Evolutionary conservation across 2,329 filamentous ascomycete genomes (phyloP).

Genomic region (Fusarium sp.): DNA sequence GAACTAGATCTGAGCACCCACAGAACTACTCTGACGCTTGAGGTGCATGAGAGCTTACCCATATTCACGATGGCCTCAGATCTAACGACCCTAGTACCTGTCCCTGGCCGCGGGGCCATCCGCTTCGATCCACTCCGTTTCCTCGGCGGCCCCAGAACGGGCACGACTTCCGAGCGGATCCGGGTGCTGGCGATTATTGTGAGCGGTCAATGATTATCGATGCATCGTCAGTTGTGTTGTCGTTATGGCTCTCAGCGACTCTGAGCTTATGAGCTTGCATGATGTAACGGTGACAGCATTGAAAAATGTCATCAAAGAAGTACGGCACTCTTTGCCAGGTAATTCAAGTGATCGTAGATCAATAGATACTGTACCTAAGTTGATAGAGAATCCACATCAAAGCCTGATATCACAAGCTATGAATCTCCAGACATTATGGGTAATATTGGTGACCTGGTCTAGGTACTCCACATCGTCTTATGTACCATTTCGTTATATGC

Average conservation of each 20-base stretch:
- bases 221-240: background rate
- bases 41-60: slow-evolving; percentile 21
- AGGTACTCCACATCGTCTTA: background rate
- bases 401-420: background rate
- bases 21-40: background rate
- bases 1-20: background rate
- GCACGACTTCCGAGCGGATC: slow-evolving; percentile 10
- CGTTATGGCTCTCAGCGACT: background rate
- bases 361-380: background rate
- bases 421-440: background rate
- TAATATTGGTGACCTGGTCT: background rate
- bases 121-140: slow-evolving; percentile 25
- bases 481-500: background rate
- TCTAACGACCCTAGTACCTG: slow-evolving; percentile 26
- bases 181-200: background rate
- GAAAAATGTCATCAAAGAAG: background rate
- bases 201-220: background rate
- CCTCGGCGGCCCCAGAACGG: slow-evolving; percentile 6
- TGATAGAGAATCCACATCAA: background rate
- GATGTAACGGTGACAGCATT: background rate
- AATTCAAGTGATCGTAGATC: background rate
- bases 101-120: slow-evolving; percentile 18
- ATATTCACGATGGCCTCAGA: slow-evolving; percentile 31
- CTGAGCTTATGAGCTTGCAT: too few species aligned
- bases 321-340: background rate